These are phyloP conservation scores for Monilinia vaccinii-corymbosi DNA, from an alignment of 2,329 filamentous ascomycete species.

Conservation along the genomic window DNA sequence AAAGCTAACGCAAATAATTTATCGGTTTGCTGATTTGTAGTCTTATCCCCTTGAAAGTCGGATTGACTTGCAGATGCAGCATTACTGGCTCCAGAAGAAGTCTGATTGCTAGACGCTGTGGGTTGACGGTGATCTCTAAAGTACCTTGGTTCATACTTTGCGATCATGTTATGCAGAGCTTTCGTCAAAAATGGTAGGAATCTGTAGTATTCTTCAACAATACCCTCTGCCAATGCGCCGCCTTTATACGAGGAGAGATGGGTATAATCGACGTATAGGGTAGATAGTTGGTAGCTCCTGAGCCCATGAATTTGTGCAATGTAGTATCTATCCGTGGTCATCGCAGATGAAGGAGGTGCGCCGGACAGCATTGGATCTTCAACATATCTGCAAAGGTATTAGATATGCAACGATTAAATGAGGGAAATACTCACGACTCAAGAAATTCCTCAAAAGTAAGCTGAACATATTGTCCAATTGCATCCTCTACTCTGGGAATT, in stretches of 20 bases:
- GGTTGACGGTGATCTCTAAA: slow-evolving; percentile 88
- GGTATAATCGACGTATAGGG: slow-evolving; percentile 78
- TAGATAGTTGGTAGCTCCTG: slow-evolving; percentile 66
- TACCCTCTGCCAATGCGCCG: slow-evolving; percentile 73
- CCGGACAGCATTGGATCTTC: slow-evolving; percentile 59
- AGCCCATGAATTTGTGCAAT: slow-evolving; percentile 75
- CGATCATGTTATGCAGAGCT: slow-evolving; percentile 84
- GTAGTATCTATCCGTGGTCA: slow-evolving; percentile 75
- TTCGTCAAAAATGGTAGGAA: slow-evolving; percentile 86
- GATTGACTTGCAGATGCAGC: slow-evolving; percentile 53
- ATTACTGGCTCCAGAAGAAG: slow-evolving; percentile 58
- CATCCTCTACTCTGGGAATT: slow-evolving; percentile 67
- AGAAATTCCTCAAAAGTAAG: slow-evolving; percentile 73
- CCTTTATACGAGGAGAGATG: slow-evolving; percentile 73
- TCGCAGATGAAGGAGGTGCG: slow-evolving; percentile 57
- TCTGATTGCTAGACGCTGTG: slow-evolving; percentile 61
- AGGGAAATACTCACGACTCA: slow-evolving; percentile 51
- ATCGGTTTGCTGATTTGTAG: slow-evolving; percentile 89
- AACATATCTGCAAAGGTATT: slow-evolving; percentile 41
- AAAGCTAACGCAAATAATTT: slow-evolving; percentile 79
- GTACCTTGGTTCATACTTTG: slow-evolving; percentile 89
- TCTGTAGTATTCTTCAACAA: slow-evolving; percentile 87
- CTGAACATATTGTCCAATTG: slow-evolving; percentile 65
- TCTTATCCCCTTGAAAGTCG: slow-evolving; percentile 59
- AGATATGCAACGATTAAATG: slow-evolving; percentile 8